phyloP scores from a whole-genome alignment of 768 basidiomycete genomes.

The Saitozyma sp. region DNA sequence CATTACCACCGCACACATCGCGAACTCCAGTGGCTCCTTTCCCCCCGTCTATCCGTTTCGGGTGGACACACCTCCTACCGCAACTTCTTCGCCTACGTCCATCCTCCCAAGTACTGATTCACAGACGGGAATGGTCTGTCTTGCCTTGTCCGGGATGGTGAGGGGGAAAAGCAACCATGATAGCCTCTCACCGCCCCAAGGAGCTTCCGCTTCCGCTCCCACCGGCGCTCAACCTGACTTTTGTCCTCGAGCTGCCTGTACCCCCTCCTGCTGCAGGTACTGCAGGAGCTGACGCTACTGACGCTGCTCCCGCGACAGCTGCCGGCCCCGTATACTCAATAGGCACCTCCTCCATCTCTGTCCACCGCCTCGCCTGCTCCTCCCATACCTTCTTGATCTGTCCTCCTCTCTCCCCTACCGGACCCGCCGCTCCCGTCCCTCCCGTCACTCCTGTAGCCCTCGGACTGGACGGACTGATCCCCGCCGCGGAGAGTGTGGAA shows the following conservation, averaged over 20 bases:
- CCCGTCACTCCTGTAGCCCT: conserved; percentile 2
- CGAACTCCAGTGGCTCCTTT: no score
- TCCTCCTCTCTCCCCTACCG: not conserved
- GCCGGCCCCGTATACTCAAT: not conserved
- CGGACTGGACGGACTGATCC: conserved; percentile 11
- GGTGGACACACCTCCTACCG: no score
- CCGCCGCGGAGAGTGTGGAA: no score
- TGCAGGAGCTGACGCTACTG: no score
- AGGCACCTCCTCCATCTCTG: not conserved
- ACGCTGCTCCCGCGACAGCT: not conserved
- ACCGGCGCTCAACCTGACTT: conserved; percentile 2
- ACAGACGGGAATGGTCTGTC: no score
- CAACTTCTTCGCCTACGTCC: no score
- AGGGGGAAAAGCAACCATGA: no score
- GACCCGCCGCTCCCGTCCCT: not conserved
- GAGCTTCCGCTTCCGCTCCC: not conserved
- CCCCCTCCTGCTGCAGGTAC: not conserved
- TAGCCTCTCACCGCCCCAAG: no score
- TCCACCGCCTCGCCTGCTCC: not conserved
- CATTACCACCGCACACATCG: no score
- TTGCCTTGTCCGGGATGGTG: no score
- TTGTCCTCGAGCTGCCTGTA: conserved; percentile 7
- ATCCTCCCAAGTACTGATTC: no score
- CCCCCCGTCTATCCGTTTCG: no score
- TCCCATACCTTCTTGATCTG: not conserved